Evolutionary conservation across 2,329 filamentous ascomycete genomes (phyloP).

Genomic region (Teratosphaeria nubilosa): DNA sequence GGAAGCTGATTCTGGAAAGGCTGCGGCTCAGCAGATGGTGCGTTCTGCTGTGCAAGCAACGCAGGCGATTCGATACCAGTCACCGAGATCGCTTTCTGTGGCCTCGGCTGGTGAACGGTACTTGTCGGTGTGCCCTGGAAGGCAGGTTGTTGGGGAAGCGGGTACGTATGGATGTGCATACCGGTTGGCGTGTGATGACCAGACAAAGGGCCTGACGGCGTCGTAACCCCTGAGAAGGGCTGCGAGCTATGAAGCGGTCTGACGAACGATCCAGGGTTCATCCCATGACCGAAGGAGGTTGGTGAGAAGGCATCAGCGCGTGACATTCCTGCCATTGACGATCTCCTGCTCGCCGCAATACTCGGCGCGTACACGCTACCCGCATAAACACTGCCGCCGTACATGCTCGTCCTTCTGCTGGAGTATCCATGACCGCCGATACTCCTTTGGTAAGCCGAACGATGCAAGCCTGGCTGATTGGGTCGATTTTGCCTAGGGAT

Average conservation of each 20-base stretch:
- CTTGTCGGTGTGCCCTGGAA: constrained; percentile 53
- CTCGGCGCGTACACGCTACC: constrained; percentile 81
- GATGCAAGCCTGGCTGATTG: constrained; percentile 57
- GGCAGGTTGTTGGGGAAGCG: constrained; percentile 44
- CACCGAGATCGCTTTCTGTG: constrained; percentile 88
- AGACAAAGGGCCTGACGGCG: constrained; percentile 23
- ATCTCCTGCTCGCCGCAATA: constrained; percentile 76
- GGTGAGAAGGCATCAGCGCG: constrained; percentile 73
- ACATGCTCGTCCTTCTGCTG: constrained; percentile 70
- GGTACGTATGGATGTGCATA: constrained; percentile 43
- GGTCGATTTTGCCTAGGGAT: constrained; percentile 89
- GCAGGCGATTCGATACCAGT: constrained; percentile 83
- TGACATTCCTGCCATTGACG: constrained; percentile 60
- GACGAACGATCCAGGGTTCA: constrained; percentile 52
- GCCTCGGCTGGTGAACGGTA: constrained; percentile 87
- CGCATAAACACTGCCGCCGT: constrained; percentile 69
- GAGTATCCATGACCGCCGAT: constrained; percentile 59
- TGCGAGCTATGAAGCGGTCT: constrained; percentile 60
- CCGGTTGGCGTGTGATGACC: constrained; percentile 36
- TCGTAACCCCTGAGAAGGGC: constrained; percentile 23
- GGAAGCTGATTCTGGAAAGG: constrained; percentile 96
- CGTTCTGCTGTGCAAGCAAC: constrained; percentile 42
- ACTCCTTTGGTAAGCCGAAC: constrained; percentile 51
- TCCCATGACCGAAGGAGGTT: constrained; percentile 50
- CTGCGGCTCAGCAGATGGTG: constrained; percentile 49